Evolutionary conservation across 257 asterid species (phyloP), one percentile per base, ranked within the genome.

Genomic region (Scutellaria galericulata): DNA sequence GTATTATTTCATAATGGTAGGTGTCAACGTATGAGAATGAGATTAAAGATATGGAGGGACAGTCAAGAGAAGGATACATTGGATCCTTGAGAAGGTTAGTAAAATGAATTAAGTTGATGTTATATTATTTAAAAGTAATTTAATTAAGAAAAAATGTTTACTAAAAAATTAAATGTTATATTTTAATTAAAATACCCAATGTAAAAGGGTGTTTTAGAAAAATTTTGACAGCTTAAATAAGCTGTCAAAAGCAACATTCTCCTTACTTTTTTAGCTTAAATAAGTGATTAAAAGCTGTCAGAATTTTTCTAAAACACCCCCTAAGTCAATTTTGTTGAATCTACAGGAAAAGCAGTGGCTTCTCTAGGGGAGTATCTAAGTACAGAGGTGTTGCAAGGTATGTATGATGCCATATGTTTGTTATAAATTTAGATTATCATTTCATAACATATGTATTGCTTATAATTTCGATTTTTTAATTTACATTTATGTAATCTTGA

Each of bases 311-410:
- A n/a, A n/a, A n/a, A n/a, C n/a, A n/a, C n/a, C n/a, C n/a, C n/a
- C n/a, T n/a, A n/a, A 20, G 47, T 45, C 39, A 24, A 45, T 3
- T 39, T 56, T 70, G 4, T 64, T 68, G 69, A 63, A 77, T 69
- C 18, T 75, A 13, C 84, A 89, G 97, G 77, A 91, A 91, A 71
- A 91, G 97, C 83, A 87, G 90, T 82, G 97, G 97, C 0, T 91
- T 91, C 66, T 91, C 97, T 0, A 64, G 97, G 72, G 97, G 97
- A 73, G 97, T 89, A 14, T 91, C 97, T 3, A 91, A 91, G 75
- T 91, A 86, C 52, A 87, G 97, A 69, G 97, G 97, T 20, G 97
- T 91, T 66, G 97, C 97, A 9, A 87, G 97, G 97, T 91, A 74
- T 7, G 97, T 91, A 74, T 7, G 3, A 31, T 9, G 0, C 12